A percentile compares a stretch with the other conserved stretches of the same genome.
Evolutionary conservation across 768 basidiomycete species (phyloP).

Genomic region (Lentinula lateritia): DNA sequence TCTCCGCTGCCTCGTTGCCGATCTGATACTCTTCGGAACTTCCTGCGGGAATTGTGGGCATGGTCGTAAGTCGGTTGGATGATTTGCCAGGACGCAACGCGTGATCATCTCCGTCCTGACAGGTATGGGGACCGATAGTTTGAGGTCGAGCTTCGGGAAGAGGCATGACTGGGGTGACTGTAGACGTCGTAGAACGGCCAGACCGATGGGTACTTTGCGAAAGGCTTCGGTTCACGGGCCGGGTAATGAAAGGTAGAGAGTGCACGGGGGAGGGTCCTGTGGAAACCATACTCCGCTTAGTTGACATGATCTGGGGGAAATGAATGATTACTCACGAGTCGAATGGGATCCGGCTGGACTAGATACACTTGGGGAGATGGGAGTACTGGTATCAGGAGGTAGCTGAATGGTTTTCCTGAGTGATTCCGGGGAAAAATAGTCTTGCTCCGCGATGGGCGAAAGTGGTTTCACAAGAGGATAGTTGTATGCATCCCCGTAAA

Average conservation of each 20-base stretch:
- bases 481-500: constrained; percentile 42
- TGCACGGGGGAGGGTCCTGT: constrained; percentile 46
- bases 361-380: constrained; percentile 19
- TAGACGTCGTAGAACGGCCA: constrained; percentile 24
- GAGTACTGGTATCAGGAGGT: constrained; percentile 17
- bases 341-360: constrained; percentile 30
- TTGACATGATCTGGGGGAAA: background rate
- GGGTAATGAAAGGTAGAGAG: constrained; percentile 52
- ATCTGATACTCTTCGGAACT: constrained; percentile 30
- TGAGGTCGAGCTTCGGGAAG: constrained; percentile 55
- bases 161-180: constrained; percentile 45
- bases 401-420: constrained; percentile 28
- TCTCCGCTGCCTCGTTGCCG: constrained; percentile 25
- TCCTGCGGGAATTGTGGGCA: constrained; percentile 33
- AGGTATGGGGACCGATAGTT: constrained; percentile 37
- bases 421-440: constrained; percentile 50
- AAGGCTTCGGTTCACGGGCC: constrained; percentile 60
- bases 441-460: constrained; percentile 63
- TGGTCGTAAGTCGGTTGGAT: constrained; percentile 17
- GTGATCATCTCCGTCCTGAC: constrained; percentile 21
- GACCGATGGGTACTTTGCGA: constrained; percentile 59
- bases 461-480: constrained; percentile 40
- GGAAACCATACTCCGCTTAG: background rate
- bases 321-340: constrained; percentile 35
- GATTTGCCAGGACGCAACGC: constrained; percentile 21